phyloP scores from a whole-genome alignment of 495 filamentous ascomycete species.

The Wilcoxina mikolae region DNA sequence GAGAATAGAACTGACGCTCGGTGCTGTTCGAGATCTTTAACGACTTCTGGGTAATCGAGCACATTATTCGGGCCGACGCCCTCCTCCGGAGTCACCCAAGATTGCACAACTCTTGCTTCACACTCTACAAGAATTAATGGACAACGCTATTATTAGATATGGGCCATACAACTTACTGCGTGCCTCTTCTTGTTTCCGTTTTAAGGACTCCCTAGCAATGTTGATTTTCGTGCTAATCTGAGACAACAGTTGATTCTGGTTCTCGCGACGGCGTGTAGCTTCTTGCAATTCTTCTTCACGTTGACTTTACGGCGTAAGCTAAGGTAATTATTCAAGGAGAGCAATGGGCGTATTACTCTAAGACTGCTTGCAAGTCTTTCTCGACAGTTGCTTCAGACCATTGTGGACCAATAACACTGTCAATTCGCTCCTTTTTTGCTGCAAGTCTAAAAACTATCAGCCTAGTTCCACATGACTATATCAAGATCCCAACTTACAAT shows the following conservation, averaged over 20 bases:
- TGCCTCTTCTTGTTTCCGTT: slow-evolving; percentile 46
- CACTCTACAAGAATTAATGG: slow-evolving; percentile 14
- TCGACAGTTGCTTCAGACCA: slow-evolving; percentile 64
- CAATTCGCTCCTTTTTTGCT: slow-evolving; percentile 56
- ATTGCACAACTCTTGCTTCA: slow-evolving; percentile 16
- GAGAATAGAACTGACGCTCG: slow-evolving; percentile 10
- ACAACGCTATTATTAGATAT: background rate
- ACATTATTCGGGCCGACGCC: slow-evolving; percentile 13
- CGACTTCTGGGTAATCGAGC: slow-evolving; percentile 20
- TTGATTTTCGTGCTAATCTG: slow-evolving; percentile 66
- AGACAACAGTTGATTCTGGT: slow-evolving; percentile 54
- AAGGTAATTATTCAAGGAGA: background rate
- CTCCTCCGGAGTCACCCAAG: slow-evolving; percentile 18
- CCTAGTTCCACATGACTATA: background rate
- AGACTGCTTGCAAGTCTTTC: slow-evolving; percentile 48
- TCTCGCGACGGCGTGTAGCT: slow-evolving; percentile 53
- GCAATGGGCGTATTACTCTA: slow-evolving; percentile 33
- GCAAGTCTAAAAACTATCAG: slow-evolving; percentile 31
- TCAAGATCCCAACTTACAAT: slow-evolving; percentile 33
- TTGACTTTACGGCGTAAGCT: slow-evolving; percentile 14
- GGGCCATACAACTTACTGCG: slow-evolving; percentile 33
- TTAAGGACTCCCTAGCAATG: slow-evolving; percentile 43
- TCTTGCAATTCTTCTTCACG: slow-evolving; percentile 35
- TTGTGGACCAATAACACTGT: slow-evolving; percentile 40
- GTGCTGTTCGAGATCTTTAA: slow-evolving; percentile 29